Percentiles rank a stretch among this genome's conserved stretches.
Evolutionary conservation across 208 protist species (phyloP).

Genomic region (Trypanosoma lewisi): DNA sequence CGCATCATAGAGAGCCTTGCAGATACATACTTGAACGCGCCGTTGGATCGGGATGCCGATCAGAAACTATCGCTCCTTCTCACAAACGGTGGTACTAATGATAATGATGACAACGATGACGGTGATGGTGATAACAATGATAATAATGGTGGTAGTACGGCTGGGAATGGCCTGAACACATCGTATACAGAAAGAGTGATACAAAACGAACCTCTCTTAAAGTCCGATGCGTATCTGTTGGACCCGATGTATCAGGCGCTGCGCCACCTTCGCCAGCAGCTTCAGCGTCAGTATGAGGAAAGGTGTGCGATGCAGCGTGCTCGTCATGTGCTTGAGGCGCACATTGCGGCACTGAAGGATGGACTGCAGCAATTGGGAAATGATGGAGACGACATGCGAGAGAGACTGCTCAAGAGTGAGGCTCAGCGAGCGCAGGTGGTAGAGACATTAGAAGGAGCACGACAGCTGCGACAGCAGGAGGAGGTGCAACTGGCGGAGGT

Average conservation of each 20-base stretch:
- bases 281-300: conserved; percentile 22
- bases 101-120: not conserved
- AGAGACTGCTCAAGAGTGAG: conserved; percentile 24
- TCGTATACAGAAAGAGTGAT: not conserved
- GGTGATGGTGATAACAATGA: not conserved
- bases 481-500: conserved; percentile 9
- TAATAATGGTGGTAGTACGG: not conserved
- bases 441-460: conserved; percentile 5
- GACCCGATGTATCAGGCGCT: conserved; percentile 11
- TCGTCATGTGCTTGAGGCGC: conserved; percentile 21
- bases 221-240: not conserved
- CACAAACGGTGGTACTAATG: not conserved
- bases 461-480: conserved; percentile 2
- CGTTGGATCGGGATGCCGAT: not conserved
- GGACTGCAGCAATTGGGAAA: conserved; percentile 16
- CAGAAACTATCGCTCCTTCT: not conserved
- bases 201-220: not conserved
- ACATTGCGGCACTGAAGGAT: conserved; percentile 21
- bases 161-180: conserved; percentile 20
- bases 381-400: conserved; percentile 20
- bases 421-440: conserved; percentile 16
- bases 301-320: conserved; percentile 7
- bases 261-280: conserved; percentile 3
- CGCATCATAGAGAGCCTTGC: conserved; percentile 5
- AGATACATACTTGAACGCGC: not conserved